Conservation (phyloP, 345 rosid species). For the Moringa oleifera region DNA sequence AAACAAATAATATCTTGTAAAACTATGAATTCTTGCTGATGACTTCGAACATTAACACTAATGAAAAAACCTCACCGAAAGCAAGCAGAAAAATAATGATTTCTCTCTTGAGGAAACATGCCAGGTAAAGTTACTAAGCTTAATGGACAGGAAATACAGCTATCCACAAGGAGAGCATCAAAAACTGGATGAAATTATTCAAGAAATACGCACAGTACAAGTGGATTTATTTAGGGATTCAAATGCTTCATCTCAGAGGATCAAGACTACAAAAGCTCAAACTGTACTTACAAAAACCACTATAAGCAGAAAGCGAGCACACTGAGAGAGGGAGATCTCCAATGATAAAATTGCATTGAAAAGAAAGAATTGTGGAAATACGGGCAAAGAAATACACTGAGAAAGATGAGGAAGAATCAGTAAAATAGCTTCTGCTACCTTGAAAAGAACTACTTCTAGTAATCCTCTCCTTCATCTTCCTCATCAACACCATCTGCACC, state of each 20-base stretch:
- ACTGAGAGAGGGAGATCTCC: background rate
- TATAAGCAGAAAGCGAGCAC: conserved; percentile 12
- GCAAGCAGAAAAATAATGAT: too few species aligned
- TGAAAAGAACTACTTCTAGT: conserved; percentile 25
- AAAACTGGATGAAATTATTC: too few species aligned
- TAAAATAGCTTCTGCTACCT: background rate
- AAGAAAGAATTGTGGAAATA: background rate
- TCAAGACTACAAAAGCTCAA: background rate
- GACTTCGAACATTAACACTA: too few species aligned
- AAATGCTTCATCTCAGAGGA: background rate
- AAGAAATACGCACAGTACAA: background rate
- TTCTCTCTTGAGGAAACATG: too few species aligned
- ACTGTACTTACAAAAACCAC: conserved; percentile 1
- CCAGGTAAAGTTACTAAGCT: too few species aligned
- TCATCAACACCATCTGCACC: conserved; percentile 65
- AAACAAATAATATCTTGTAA: too few species aligned
- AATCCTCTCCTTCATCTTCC: conserved; percentile 51
- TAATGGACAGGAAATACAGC: too few species aligned
- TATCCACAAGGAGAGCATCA: too few species aligned
- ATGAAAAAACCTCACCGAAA: too few species aligned
- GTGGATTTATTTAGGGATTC: too few species aligned
- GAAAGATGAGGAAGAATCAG: background rate
- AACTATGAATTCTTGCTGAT: too few species aligned
- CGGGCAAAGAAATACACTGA: conserved; percentile 9
- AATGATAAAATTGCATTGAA: background rate